phyloP scores from a whole-genome alignment of 257 asterid species.

The Lantana camara region DNA sequence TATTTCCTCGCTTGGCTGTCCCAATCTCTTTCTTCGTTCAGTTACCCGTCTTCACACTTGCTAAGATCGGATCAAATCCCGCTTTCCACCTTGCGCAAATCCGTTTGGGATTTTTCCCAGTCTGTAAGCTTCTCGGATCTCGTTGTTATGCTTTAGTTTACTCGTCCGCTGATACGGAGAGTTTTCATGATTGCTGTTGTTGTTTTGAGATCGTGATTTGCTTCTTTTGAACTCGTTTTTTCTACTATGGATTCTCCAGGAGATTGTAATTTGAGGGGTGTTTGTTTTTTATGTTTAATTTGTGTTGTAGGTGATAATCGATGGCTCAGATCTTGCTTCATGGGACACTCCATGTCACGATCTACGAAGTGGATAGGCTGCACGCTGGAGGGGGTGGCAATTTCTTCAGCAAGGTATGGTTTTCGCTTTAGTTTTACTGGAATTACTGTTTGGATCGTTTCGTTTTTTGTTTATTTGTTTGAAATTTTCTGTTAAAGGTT shows the following conservation, averaged over 20 bases:
- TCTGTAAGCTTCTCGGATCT: slow-evolving; percentile 22
- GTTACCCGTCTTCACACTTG: slow-evolving; percentile 12
- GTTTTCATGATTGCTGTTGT: not conserved
- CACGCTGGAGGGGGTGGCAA: slow-evolving; percentile 40
- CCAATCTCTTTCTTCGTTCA: not conserved
- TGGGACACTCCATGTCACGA: slow-evolving; percentile 59
- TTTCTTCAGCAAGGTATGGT: slow-evolving; percentile 48
- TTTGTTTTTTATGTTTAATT: not conserved
- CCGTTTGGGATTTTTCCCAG: not conserved
- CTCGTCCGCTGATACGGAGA: not conserved
- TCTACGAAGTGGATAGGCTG: slow-evolving; percentile 55
- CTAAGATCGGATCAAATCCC: slow-evolving; percentile 33
- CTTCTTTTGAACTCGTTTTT: not conserved
- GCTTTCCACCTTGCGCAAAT: slow-evolving; percentile 5
- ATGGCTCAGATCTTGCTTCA: slow-evolving; percentile 64
- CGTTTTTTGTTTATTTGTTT: not conserved
- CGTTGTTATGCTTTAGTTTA: not conserved
- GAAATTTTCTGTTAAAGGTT: not conserved
- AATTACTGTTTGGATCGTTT: not conserved
- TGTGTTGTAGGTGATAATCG: slow-evolving; percentile 33
- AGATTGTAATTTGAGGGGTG: slow-evolving; percentile 14
- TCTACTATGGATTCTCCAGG: not conserved
- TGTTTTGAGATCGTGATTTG: not conserved
- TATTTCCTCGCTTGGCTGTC: slow-evolving; percentile 17
- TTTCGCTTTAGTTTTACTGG: slow-evolving; percentile 9